Base-by-base conservation (phyloP, 192 early-diverging fungal species). In the Chytriomyces confervae region DNA sequence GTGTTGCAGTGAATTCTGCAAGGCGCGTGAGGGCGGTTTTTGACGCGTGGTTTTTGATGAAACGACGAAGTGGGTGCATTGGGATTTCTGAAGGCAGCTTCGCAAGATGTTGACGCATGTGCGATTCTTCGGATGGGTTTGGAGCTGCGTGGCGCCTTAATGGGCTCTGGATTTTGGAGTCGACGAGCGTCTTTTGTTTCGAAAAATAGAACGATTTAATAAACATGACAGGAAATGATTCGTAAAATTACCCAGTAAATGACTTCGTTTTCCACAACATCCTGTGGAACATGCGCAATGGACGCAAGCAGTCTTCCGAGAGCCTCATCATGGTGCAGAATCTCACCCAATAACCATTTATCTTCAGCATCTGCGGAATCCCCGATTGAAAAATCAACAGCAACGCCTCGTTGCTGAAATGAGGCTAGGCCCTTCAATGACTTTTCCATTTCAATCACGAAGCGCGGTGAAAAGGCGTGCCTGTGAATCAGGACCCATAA, bases 221-320 rank as follows among this genome's bases (percentile, higher is more conserved):
- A 65, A 65, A 4, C n/a, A 29, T 5, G 5, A 13, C 0, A 9
- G 7, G 69, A 69, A 18, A 36, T 36, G 3, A 36, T 36, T 36
- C 4, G 36, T 36, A 36, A 69, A 70, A 23, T 69, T 47, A 77
- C 76, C 76, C 76, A 77, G 46, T 69, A 77, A n/a, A 70, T 8
- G 27, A 77, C 43, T 36, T 77, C 76, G 46, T 77, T 48, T 47
- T 67, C 57, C 7, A 77, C 65, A 48, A 61, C 20, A 9, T 69
- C n/a, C 1, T 49, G 16, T n/a, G 20, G 36, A n/a, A 77, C 48
- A 9, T 68, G 67, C 10, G 67, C 76, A 23, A 11, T n/a, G 7
- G 36, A 18, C n/a, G 49, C 66, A 50, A 77, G 62, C 24, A 77
- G 23, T 45, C 51, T 43, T 36, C 66, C 76, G 24, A 77, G 68